These are phyloP conservation scores for Tremellales sp. DNA, from an alignment of 1,284 basidiomycete species.

Conservation along the genomic window DNA sequence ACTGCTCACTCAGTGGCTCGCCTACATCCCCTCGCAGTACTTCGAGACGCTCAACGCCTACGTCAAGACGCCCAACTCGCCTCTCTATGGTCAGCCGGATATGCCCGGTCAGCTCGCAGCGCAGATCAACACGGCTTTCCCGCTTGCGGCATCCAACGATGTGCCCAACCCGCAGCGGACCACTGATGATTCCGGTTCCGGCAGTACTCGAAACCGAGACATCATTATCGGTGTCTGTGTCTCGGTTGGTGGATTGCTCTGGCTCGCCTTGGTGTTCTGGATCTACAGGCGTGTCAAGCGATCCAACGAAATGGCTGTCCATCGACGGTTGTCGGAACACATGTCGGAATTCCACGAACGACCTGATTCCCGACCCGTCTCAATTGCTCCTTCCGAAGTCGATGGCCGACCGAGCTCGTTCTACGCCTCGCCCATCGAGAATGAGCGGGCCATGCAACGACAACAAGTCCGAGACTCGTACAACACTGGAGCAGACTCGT, in stretches of 20 bases:
- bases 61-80: slow-evolving; percentile 40
- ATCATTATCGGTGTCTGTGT: slow-evolving; percentile 50
- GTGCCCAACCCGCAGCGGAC: slow-evolving; percentile 5
- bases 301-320: slow-evolving; percentile 44
- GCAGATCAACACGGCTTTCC: slow-evolving; percentile 47
- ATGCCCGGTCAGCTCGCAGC: slow-evolving; percentile 45
- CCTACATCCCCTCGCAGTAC: slow-evolving; percentile 43
- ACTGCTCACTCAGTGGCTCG: slow-evolving; percentile 48
- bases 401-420: slow-evolving; percentile 49
- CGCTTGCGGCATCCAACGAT: slow-evolving; percentile 34
- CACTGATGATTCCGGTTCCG: slow-evolving; percentile 1
- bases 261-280: slow-evolving; percentile 46
- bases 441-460: slow-evolving; percentile 37
- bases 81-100: slow-evolving; percentile 47
- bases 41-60: slow-evolving; percentile 45
- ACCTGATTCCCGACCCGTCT: slow-evolving; percentile 31
- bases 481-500: not conserved
- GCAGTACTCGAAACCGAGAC: slow-evolving; percentile 31
- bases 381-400: slow-evolving; percentile 45
- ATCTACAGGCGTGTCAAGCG: slow-evolving; percentile 48
- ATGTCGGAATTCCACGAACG: slow-evolving; percentile 46
- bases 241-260: slow-evolving; percentile 44
- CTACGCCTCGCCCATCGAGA: slow-evolving; percentile 48
- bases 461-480: slow-evolving; percentile 8
- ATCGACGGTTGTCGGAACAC: slow-evolving; percentile 48